Percentiles rank a stretch among this genome's conserved stretches.
Conservation (phyloP, 2,329 filamentous ascomycete species). For the Cladophialophora exuberans region DNA sequence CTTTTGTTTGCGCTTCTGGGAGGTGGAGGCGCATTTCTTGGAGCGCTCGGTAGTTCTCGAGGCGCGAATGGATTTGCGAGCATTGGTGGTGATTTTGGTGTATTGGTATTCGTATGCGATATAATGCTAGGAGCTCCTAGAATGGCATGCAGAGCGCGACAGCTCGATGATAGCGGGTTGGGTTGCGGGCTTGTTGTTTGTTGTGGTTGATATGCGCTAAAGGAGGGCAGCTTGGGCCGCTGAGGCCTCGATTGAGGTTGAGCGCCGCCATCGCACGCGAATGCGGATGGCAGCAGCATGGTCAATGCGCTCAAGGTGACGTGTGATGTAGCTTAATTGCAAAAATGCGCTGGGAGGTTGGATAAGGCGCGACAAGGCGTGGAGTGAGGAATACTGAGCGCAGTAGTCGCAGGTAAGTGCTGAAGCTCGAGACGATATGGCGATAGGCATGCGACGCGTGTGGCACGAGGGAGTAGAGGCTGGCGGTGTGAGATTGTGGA, state of each 20-base stretch:
- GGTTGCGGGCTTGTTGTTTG: constrained; percentile 42
- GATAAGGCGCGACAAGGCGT: constrained; percentile 5
- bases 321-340: not conserved
- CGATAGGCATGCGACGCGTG: constrained; percentile 5
- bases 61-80: constrained; percentile 33
- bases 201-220: constrained; percentile 43
- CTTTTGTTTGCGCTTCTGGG: constrained; percentile 46
- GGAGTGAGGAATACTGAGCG: not conserved
- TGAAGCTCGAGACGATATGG: constrained; percentile 11
- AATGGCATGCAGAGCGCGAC: constrained; percentile 34
- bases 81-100: constrained; percentile 37
- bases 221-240: constrained; percentile 35
- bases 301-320: constrained; percentile 19
- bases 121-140: constrained; percentile 35
- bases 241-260: constrained; percentile 23
- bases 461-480: not conserved
- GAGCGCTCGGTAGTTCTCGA: constrained; percentile 14
- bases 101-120: constrained; percentile 35
- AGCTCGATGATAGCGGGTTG: constrained; percentile 40
- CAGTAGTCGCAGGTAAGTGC: constrained; percentile 9
- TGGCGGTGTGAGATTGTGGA: constrained; percentile 16
- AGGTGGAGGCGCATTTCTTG: constrained; percentile 32
- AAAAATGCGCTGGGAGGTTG: constrained; percentile 22
- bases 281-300: constrained; percentile 51
- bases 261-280: constrained; percentile 46